Evolutionary conservation across 129 eudicot species (phyloP).

Genomic region (Flaveria robusta): DNA sequence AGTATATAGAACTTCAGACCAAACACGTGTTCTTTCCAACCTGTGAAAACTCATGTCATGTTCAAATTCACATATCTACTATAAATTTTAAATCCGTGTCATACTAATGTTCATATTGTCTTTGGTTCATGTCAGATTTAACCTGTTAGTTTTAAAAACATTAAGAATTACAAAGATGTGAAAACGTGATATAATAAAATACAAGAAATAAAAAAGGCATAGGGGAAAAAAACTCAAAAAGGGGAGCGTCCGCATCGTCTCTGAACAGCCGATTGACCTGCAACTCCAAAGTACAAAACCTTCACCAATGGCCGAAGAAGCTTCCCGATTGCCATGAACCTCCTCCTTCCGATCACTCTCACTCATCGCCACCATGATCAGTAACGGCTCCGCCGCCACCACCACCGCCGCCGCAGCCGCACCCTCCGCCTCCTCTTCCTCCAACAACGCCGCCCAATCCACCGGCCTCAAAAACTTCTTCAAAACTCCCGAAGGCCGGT

Average conservation of each 20-base stretch:
- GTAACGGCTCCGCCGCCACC: slow-evolving; percentile 24
- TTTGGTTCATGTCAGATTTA: no score
- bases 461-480: slow-evolving; percentile 70
- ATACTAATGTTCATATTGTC: no score
- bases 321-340: slow-evolving; percentile 35
- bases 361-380: slow-evolving; percentile 39
- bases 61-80: no score
- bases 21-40: no score
- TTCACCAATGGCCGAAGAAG: slow-evolving; percentile 28
- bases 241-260: slow-evolving; percentile 23
- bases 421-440: slow-evolving; percentile 29
- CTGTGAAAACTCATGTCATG: no score
- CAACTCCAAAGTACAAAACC: slow-evolving; percentile 49
- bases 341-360: slow-evolving; percentile 19
- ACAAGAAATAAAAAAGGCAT: not conserved
- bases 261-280: slow-evolving; percentile 32
- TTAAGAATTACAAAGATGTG: no score
- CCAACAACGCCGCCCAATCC: slow-evolving; percentile 41
- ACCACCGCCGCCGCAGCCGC: slow-evolving; percentile 28
- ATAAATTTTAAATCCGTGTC: no score
- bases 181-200: not conserved
- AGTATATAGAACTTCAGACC: no score
- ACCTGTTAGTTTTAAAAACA: no score
- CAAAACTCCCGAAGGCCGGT: slow-evolving; percentile 93
- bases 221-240: slow-evolving; percentile 7